Conservation (phyloP, 345 rosid genomes). For the Boechera divaricarpa region DNA sequence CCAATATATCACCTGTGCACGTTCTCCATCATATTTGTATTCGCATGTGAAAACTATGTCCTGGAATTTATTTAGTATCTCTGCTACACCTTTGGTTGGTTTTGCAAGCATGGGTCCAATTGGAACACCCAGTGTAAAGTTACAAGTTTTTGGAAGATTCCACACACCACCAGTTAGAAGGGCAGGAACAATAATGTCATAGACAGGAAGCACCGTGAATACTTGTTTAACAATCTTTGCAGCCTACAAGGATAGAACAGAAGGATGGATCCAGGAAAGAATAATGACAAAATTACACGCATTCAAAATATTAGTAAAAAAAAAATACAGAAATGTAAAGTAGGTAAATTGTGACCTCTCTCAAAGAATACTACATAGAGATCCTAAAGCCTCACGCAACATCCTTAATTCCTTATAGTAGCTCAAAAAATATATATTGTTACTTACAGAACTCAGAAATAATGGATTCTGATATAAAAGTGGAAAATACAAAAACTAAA, state of each 20-base stretch:
- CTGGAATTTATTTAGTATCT: slow-evolving; percentile 85
- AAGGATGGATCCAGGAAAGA: slow-evolving; percentile 20
- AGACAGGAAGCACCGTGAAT: slow-evolving; percentile 87
- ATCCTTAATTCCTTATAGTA: slow-evolving; percentile 1
- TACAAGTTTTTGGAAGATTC: slow-evolving; percentile 78
- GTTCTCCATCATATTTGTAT: slow-evolving; percentile 97
- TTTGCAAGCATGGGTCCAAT: slow-evolving; percentile 98
- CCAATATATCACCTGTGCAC: slow-evolving; percentile 77
- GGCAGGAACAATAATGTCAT: slow-evolving; percentile 85
- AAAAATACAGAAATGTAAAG: slow-evolving; percentile 19
- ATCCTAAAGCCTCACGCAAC: slow-evolving; percentile 19
- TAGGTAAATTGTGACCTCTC: neutral
- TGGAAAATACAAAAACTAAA: slow-evolving; percentile 26
- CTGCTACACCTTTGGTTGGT: slow-evolving; percentile 82
- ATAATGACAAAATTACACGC: neutral
- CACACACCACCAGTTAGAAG: slow-evolving; percentile 81
- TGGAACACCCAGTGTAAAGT: slow-evolving; percentile 82
- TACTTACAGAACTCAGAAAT: slow-evolving; percentile 15
- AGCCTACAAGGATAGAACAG: slow-evolving; percentile 59
- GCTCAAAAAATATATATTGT: neutral
- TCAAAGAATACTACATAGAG: slow-evolving; percentile 19
- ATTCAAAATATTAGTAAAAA: neutral
- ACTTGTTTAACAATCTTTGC: slow-evolving; percentile 87
- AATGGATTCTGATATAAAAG: slow-evolving; percentile 1
- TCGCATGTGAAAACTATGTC: slow-evolving; percentile 80